These are phyloP conservation scores for Ophiocordyceps polyrhachis-furcata DNA, from an alignment of 2,329 filamentous ascomycete genomes.

Conservation along the genomic window DNA sequence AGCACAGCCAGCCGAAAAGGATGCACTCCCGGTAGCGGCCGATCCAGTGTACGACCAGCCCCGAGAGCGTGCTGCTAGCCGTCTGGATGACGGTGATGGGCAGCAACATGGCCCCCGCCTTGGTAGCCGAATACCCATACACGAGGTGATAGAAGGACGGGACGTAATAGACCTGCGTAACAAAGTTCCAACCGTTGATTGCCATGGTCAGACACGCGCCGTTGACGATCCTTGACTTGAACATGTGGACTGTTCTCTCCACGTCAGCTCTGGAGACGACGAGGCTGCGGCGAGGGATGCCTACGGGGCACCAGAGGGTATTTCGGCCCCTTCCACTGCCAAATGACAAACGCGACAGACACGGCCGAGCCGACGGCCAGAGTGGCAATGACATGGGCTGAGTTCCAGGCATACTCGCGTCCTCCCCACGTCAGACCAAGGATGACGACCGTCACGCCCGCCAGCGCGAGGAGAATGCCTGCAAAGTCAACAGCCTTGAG, in stretches of 20 bases:
- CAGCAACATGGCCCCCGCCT: slow-evolving; percentile 21
- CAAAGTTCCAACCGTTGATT: slow-evolving; percentile 40
- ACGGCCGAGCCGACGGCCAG: slow-evolving; percentile 29
- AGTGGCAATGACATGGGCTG: slow-evolving; percentile 32
- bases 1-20: slow-evolving; percentile 31
- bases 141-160: slow-evolving; percentile 27
- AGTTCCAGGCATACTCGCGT: slow-evolving; percentile 36
- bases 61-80: slow-evolving; percentile 27
- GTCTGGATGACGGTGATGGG: slow-evolving; percentile 25
- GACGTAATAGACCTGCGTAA: slow-evolving; percentile 33
- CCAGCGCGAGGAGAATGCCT: slow-evolving; percentile 26
- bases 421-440: slow-evolving; percentile 40
- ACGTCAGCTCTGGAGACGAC: not conserved
- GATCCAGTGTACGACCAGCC: slow-evolving; percentile 31
- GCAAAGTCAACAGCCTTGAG: slow-evolving; percentile 31
- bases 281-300: slow-evolving; percentile 4
- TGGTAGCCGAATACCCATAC: slow-evolving; percentile 23
- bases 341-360: slow-evolving; percentile 30
- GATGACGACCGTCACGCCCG: slow-evolving; percentile 25
- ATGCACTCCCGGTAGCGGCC: slow-evolving; percentile 35
- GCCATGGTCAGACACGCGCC: slow-evolving; percentile 37
- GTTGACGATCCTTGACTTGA: slow-evolving; percentile 32
- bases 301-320: slow-evolving; percentile 27
- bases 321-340: slow-evolving; percentile 30
- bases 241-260: slow-evolving; percentile 25